Evolutionary conservation across 208 protist species (phyloP).

Genomic region (Vickermania spadyakhi): DNA sequence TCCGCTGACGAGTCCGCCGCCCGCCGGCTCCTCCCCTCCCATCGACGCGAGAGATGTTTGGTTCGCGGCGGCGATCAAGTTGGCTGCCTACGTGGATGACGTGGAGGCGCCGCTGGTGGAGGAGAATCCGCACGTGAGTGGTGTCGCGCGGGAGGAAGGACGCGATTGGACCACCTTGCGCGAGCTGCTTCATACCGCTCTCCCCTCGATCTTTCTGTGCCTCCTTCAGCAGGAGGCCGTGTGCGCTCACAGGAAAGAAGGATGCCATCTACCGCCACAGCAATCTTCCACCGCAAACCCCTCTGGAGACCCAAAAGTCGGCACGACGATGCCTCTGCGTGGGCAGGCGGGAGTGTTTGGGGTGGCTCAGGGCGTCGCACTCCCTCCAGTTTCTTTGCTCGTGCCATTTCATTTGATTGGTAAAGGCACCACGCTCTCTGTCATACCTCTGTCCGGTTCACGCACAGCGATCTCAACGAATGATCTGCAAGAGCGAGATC

Average conservation of each 20-base stretch:
- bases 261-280: too few relatives aligned
- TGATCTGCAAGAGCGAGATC: too few relatives aligned
- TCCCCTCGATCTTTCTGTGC: slow-evolving; percentile 58
- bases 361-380: not conserved
- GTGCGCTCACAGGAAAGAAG: too few relatives aligned
- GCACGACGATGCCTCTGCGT: too few relatives aligned
- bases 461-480: too few relatives aligned
- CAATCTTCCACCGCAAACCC: too few relatives aligned
- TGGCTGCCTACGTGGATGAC: slow-evolving; percentile 39
- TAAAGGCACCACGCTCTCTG: slow-evolving; percentile 19
- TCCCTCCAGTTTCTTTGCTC: slow-evolving; percentile 56
- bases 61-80: slow-evolving; percentile 48
- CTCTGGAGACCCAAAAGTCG: too few relatives aligned
- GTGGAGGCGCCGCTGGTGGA: slow-evolving; percentile 36
- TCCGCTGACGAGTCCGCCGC: not conserved
- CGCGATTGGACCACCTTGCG: slow-evolving; percentile 7
- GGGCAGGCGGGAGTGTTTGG: too few relatives aligned
- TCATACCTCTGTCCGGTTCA: too few relatives aligned
- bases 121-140: slow-evolving; percentile 36
- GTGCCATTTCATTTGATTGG: slow-evolving; percentile 43
- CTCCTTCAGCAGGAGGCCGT: slow-evolving; percentile 41
- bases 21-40: slow-evolving; percentile 5
- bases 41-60: slow-evolving; percentile 31
- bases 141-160: slow-evolving; percentile 28
- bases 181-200: slow-evolving; percentile 18